Base-by-base conservation (phyloP, 164 flowering plant genomes). In the Akebia trifoliata region DNA sequence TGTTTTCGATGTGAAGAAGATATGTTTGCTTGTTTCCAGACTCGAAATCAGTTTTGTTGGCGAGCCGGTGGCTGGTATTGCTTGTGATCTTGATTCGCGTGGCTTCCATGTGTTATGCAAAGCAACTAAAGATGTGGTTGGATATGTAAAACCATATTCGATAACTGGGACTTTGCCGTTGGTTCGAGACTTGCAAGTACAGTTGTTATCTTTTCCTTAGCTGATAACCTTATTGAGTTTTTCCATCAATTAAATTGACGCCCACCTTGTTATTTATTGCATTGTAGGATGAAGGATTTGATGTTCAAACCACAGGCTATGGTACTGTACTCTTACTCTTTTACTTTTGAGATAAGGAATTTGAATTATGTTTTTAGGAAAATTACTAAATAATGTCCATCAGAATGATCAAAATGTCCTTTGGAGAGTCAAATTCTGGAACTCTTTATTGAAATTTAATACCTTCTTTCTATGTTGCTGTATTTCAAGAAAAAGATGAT, bases 141-240 rank as follows among this genome's bases (percentile, higher is more conserved):
- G 99, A 46, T 74, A 86, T 72, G 89, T 83, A 12, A 82, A 90
- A 64, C 99, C 99, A 14, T 90, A 81, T 76, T 90, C 99, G 34
- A 84, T 90, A 18, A 94, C 99, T 6, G 99, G 99, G 55, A 87
- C 80, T 67, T 74, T 93, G 78, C 99, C 99, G 8, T 79, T 93
- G 29, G 83, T 93, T 66, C 82, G 96, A 49, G 99, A 93, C 42
- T 71, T 93, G 49, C 88, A 93, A 82, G 99, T 87, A 47, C 4
- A 6, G n/a, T 26, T 57, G n/a, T 29, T 1, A 15, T 53, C 38
- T 38, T 24, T 50, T 46, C 24, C 28, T 54, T 29, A 14, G 1
- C 15, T 12, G n/a, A 37, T 25, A 14, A 7, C 57, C 38, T 40
- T n/a, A 4, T 26, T 4, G 29, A 42, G 22, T 48, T 38, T 26